These are phyloP conservation scores for Ogataea degrootiae DNA, from an alignment of 805 yeast species.

Conservation along the genomic window DNA sequence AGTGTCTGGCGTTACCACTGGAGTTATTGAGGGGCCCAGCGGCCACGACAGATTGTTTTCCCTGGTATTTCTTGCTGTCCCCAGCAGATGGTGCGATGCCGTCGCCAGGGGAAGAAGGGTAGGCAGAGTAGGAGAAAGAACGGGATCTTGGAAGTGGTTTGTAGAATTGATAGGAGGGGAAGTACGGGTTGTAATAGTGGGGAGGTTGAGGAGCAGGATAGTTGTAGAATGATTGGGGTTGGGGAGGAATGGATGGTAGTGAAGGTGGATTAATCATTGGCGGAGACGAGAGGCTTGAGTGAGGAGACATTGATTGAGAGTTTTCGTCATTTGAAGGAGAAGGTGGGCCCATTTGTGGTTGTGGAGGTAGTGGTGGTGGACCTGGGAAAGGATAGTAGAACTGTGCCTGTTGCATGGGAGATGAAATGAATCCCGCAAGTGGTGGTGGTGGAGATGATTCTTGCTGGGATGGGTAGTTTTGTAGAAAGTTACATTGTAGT, in stretches of 20 bases:
- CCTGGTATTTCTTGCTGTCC: too few species aligned
- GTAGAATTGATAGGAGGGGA: not conserved
- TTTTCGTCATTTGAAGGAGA: too few species aligned
- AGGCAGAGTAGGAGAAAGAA: not conserved
- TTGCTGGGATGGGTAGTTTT: constrained; percentile 2
- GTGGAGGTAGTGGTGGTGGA: not conserved
- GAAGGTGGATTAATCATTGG: too few species aligned
- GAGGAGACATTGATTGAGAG: too few species aligned
- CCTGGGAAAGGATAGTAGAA: not conserved
- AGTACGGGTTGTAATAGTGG: not conserved
- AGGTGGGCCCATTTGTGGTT: not conserved
- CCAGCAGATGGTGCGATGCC: too few species aligned
- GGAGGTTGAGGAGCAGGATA: not conserved
- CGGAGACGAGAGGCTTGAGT: too few species aligned
- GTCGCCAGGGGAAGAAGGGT: too few species aligned
- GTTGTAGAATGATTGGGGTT: too few species aligned
- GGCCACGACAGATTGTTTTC: too few species aligned
- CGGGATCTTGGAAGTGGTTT: not conserved
- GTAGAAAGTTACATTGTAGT: constrained; percentile 12
- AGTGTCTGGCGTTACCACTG: too few species aligned
- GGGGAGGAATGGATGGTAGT: too few species aligned
- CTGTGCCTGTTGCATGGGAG: constrained; percentile 1
- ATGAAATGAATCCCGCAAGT: not conserved
- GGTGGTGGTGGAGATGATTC: not conserved
- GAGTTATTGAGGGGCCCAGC: not conserved